phyloP scores from a whole-genome alignment of 1,284 basidiomycete species.

The Hemileia vastatrix region DNA sequence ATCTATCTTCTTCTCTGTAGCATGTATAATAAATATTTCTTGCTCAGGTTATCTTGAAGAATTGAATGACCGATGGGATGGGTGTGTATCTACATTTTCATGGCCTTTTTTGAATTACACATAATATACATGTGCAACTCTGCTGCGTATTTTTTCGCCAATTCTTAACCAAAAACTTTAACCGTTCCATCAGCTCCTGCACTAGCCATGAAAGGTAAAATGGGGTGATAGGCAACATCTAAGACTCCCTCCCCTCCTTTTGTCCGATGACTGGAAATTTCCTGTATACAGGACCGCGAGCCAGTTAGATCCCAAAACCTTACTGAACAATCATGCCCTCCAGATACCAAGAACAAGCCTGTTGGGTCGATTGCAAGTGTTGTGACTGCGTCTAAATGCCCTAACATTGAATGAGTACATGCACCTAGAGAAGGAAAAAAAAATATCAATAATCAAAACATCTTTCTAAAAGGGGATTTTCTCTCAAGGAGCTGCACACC shows the following conservation, averaged over 20 bases:
- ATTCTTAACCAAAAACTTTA: slow-evolving; percentile 55
- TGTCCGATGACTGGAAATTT: slow-evolving; percentile 69
- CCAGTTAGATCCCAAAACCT: slow-evolving; percentile 92
- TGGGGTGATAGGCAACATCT: slow-evolving; percentile 51
- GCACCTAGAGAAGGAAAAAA: slow-evolving; percentile 50
- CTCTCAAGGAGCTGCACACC: slow-evolving; percentile 53
- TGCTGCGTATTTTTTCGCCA: too few species aligned
- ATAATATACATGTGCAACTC: too few species aligned
- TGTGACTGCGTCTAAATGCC: slow-evolving; percentile 83
- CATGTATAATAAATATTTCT: too few species aligned
- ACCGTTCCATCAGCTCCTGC: slow-evolving; percentile 91
- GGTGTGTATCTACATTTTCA: too few species aligned
- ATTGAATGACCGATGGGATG: too few species aligned
- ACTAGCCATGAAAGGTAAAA: slow-evolving; percentile 76
- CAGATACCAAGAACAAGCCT: slow-evolving; percentile 76
- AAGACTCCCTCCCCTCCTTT: slow-evolving; percentile 81
- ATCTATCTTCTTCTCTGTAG: too few species aligned
- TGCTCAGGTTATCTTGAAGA: too few species aligned
- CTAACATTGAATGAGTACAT: slow-evolving; percentile 78
- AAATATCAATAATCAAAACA: not conserved
- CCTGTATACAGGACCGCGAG: slow-evolving; percentile 63
- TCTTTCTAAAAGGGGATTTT: not conserved
- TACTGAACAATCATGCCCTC: slow-evolving; percentile 83
- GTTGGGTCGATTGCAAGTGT: slow-evolving; percentile 78
- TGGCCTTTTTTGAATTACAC: too few species aligned